Base-by-base conservation (phyloP, 106 monocot species). In the Dioscorea alata region DNA sequence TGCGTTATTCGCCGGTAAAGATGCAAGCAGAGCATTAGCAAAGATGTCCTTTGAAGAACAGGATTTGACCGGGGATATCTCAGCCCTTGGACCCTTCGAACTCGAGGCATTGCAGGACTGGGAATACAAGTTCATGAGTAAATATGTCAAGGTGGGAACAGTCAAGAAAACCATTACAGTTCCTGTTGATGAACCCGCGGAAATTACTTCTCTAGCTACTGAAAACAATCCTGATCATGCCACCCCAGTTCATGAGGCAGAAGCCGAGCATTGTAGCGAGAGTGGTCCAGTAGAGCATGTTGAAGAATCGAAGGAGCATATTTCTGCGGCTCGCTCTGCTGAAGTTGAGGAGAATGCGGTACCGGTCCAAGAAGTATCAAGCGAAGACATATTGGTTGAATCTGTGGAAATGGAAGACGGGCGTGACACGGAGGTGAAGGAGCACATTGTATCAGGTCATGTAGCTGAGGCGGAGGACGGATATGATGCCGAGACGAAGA, bases 71-170 rank as follows among this genome's bases (percentile, higher is more conserved):
- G 81, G 79, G 64, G 93, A 93, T 53, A 79, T 86, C 53, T 82
- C 89, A 13, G 93, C 86, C 50, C 76, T 93, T 6, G 82, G 84
- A 0, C 76, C 83, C 19, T 89, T 89, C 14, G 93, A 93, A 69
- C 74, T 89, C 3, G 86, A 84, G 23, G 81, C 93, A 17, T 48
- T 93, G 23, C 75, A 93, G 59, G 93, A 93, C 57, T 89, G 93
- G 93, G 93, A 93, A 59, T 85, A 76, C 69, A 89, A 82, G 66
- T 89, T 93, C 76, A 93, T 80, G 81, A 86, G 86, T 80, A 93
- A 93, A 59, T 89, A 93, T 68, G 75, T 79, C 17, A 89, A 79
- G 63, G 89, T 93, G 14, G 93, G 89, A 64, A 82, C 86, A 9
- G 50, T 93, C 31, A 77, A 73, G 66, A 83, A 81, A 35, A 49